Base-by-base conservation (phyloP, 495 filamentous ascomycete species). In the Aspergillus sclerotiicarbonarius region DNA sequence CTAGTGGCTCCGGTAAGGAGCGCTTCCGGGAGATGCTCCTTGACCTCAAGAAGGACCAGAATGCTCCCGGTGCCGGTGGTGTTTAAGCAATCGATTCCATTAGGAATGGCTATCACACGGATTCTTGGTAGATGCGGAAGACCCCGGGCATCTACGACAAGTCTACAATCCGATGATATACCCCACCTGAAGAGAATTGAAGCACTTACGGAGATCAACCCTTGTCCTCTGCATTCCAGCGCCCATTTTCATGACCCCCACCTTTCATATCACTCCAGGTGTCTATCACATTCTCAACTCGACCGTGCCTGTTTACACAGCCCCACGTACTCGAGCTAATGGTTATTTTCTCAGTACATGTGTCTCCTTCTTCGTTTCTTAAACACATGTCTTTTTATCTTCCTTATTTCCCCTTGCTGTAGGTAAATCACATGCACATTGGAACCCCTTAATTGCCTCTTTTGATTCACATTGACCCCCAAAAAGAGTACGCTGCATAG, bases 21-120 rank as follows among this genome's bases (percentile, higher is more conserved):
- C 87, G 88, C 58, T 98, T 98, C 81, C 87, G 94, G 56, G 92
- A 98, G 78, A 70, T 99, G 69, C 76, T 99, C 69, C 70, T 93
- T 62, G 91, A 87, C 64, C 75, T 99, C 70, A 86, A 84, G 76
- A 96, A 96, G 79, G 94, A 99, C 67, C 86, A 94, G 74, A 95
- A 93, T 69, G 94, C 92, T 4, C 92, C 92, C 12, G 92, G 91
- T 58, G 89, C 89, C 31, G 70, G 68, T 55, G 77, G 77, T 31
- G 66, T 79, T 61, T 80, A 76, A 47, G 41, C 43, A 41, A 20
- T 7, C 19, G 51, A n/a, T 41, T 6, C 6, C 5, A 6, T 15
- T 5, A n/a, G 37, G 37, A 5, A 5, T 6, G n/a, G n/a, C n/a
- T n/a, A n/a, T 41, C 37, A 6, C 13, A n/a, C 5, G 13, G 13